Evolutionary conservation across 2,329 filamentous ascomycete species (phyloP), one percentile per base, ranked within the genome.

Genomic region (Aspergillus puulaauensis): DNA sequence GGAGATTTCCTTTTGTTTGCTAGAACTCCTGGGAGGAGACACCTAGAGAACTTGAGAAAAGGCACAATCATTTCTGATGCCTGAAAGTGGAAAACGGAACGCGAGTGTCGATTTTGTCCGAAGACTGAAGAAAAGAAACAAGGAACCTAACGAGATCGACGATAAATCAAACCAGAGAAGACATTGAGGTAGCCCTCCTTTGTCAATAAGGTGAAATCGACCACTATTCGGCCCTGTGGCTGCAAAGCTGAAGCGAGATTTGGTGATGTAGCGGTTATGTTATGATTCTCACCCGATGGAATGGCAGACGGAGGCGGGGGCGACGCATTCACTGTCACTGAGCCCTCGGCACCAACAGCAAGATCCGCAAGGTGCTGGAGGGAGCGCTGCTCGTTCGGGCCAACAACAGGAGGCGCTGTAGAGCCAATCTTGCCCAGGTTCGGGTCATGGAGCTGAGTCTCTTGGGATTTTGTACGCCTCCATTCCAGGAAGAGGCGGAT

Each of bases 291-390:
- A 8, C 62, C 39, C 8, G 62, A 62, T 8, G 66, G 60, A 6
- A 69, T 56, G 6, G 66, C 63, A 2, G 49, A 52, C n/a, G 70
- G 68, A 1, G 71, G 70, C 0, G 72, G 66, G 3, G 70, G 67
- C 8, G 66, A 59, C 5, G 57, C 64, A 31, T 66, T 70, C 21
- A 69, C 66, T 23, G 69, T 65, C 5, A 72, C 70, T 15, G 70
- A 70, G 27, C 73, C 75, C 52, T 77, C 76, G 6, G 74, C 76
- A 3, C 75, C 76, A 24, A 78, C 76, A 23, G 76, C 76, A 23
- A 78, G 65, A 60, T 78, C 76, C 7, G 76, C 76, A 11, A 78
- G 65, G 58, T 77, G 75, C 56, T 78, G 75, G 7, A 78, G 68
- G 24, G 76, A 78, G 53, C 75, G 75, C 55, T 78, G 75, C 58